A percentile compares a stretch with the other conserved stretches of the same genome.
Conservation (phyloP, 208 protist genomes). For the Leishmania major region DNA sequence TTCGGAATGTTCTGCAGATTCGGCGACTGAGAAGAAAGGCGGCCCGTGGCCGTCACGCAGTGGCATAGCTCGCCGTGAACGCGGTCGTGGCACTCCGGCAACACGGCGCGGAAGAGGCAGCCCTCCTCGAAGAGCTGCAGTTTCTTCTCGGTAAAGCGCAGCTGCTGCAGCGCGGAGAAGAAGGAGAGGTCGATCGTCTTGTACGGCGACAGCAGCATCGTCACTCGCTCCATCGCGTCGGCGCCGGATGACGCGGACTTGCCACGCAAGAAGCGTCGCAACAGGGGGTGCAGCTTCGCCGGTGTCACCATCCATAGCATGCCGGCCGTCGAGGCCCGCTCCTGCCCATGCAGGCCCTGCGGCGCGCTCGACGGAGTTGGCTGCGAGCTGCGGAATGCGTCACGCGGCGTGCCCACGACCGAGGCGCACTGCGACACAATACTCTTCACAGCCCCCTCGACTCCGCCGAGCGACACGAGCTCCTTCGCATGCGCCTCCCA, state of each 20-base stretch:
- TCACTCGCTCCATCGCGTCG: slow-evolving; percentile 90
- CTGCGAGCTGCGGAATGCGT: slow-evolving; percentile 77
- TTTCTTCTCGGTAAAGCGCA: slow-evolving; percentile 92
- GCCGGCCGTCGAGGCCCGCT: slow-evolving; percentile 79
- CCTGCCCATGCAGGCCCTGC: slow-evolving; percentile 77
- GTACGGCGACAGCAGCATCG: slow-evolving; percentile 77
- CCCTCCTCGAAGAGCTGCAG: slow-evolving; percentile 91
- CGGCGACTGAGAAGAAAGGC: slow-evolving; percentile 87
- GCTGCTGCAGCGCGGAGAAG: slow-evolving; percentile 88
- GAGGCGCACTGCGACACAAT: slow-evolving; percentile 81
- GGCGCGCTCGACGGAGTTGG: slow-evolving; percentile 52
- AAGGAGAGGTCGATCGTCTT: slow-evolving; percentile 86
- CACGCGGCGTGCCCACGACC: slow-evolving; percentile 63
- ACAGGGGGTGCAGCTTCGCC: slow-evolving; percentile 62
- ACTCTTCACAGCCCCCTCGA: slow-evolving; percentile 61
- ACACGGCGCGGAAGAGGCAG: slow-evolving; percentile 85
- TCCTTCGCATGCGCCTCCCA: slow-evolving; percentile 78
- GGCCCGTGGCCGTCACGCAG: slow-evolving; percentile 87
- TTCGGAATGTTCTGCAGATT: slow-evolving; percentile 91
- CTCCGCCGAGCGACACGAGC: slow-evolving; percentile 61
- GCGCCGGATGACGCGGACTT: slow-evolving; percentile 74
- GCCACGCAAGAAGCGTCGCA: slow-evolving; percentile 67
- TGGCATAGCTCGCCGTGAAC: slow-evolving; percentile 91
- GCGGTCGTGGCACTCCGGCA: slow-evolving; percentile 81
- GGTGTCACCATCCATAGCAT: slow-evolving; percentile 90